A percentile compares a stretch with the other conserved stretches of the same genome.
These are phyloP conservation scores for Cercophora samala DNA, from an alignment of 495 filamentous ascomycete species.

Conservation along the genomic window DNA sequence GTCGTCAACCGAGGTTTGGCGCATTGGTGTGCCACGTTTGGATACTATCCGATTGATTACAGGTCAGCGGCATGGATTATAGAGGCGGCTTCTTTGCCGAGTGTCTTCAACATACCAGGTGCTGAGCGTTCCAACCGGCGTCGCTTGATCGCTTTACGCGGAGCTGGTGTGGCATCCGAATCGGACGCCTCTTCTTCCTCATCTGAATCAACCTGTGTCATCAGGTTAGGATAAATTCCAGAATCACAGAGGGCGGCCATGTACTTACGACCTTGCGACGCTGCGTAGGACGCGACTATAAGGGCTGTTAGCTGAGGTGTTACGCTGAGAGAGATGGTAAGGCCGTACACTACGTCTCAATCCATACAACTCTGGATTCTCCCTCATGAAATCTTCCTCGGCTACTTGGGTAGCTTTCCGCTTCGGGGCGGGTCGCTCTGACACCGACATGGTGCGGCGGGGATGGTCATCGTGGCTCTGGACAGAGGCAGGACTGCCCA, in stretches of 20 bases:
- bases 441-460: conserved; percentile 54
- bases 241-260: background rate
- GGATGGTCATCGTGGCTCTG: conserved; percentile 46
- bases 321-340: conserved; percentile 4
- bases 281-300: conserved; percentile 50
- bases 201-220: conserved; percentile 61
- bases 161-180: conserved; percentile 57
- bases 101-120: conserved; percentile 38
- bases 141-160: conserved; percentile 46
- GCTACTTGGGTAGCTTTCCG: conserved; percentile 63
- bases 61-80: background rate
- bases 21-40: conserved; percentile 59
- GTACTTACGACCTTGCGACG: conserved; percentile 50
- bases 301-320: conserved; percentile 35
- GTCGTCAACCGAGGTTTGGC: conserved; percentile 56
- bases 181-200: conserved; percentile 73
- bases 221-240: conserved; percentile 23
- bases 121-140: conserved; percentile 50
- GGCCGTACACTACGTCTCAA: conserved; percentile 79
- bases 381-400: conserved; percentile 77
- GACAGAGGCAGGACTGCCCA: conserved; percentile 56
- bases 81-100: background rate
- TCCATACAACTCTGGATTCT: conserved; percentile 95
- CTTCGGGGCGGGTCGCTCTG: conserved; percentile 64
- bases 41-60: conserved; percentile 49